Percentiles rank a stretch among this genome's conserved stretches.
Evolutionary conservation across 306 rosid genomes (phyloP).

Genomic region (Cucurbita ficifolia): DNA sequence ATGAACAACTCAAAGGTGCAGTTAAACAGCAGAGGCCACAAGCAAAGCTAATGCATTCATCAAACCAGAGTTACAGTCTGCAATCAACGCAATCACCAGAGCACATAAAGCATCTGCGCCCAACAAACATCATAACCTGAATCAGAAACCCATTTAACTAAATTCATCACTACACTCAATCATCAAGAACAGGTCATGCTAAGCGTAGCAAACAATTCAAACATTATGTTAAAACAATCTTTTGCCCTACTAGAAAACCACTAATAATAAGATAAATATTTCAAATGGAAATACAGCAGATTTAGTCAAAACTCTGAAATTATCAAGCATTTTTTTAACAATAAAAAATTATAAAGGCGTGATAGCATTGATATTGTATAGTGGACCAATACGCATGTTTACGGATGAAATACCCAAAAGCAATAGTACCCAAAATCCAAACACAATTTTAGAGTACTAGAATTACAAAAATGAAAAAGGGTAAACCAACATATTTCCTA

Average conservation of each 20-base stretch:
- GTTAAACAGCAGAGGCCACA: conserved; percentile 9
- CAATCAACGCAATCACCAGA: conserved; percentile 96
- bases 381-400: background rate
- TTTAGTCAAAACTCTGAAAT: background rate
- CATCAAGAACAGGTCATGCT: conserved; percentile 13
- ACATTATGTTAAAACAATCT: background rate
- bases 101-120: conserved; percentile 95
- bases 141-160: conserved; percentile 79
- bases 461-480: background rate
- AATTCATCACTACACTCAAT: conserved; percentile 31
- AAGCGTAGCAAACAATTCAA: background rate
- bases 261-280: background rate
- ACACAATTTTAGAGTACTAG: background rate
- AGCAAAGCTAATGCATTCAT: conserved; percentile 49
- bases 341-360: background rate
- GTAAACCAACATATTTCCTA: too few species aligned
- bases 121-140: conserved; percentile 95
- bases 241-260: background rate
- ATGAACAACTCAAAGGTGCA: conserved; percentile 10
- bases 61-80: conserved; percentile 89
- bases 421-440: too few species aligned
- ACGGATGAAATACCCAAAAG: background rate
- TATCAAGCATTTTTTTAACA: background rate
- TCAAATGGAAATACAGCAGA: background rate
- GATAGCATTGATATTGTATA: background rate